A percentile compares a stretch with the other conserved stretches of the same genome.
These are phyloP conservation scores for Cercophora scortea DNA, from an alignment of 495 filamentous ascomycete species.

Conservation along the genomic window DNA sequence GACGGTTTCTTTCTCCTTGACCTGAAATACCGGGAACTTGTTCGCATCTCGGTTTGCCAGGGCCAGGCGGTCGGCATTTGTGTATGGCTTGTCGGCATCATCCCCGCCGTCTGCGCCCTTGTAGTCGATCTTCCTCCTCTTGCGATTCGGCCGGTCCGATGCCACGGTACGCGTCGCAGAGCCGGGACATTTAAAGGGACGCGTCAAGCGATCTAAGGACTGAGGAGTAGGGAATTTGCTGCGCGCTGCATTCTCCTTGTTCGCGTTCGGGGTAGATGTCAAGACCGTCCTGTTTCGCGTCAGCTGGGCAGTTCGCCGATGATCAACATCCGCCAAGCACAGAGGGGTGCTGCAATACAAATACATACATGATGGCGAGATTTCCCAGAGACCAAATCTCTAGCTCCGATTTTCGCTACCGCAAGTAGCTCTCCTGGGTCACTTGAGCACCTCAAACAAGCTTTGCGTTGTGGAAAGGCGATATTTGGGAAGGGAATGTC, in stretches of 20 bases:
- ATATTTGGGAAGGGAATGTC: not conserved
- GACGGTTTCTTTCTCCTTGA: slow-evolving; percentile 75
- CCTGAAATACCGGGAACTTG: slow-evolving; percentile 80
- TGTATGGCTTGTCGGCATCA: slow-evolving; percentile 73
- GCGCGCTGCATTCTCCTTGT: slow-evolving; percentile 23
- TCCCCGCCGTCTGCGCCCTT: slow-evolving; percentile 66
- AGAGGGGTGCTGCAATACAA: too few species aligned
- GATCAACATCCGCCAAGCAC: not conserved
- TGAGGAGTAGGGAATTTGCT: slow-evolving; percentile 35
- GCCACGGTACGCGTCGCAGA: slow-evolving; percentile 60
- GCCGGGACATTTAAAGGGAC: slow-evolving; percentile 91
- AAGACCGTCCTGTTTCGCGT: not conserved
- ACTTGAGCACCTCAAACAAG: not conserved
- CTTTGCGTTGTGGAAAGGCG: not conserved
- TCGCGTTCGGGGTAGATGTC: slow-evolving; percentile 12
- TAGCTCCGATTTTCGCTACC: too few species aligned
- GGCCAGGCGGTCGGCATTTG: slow-evolving; percentile 80
- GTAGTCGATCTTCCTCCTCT: slow-evolving; percentile 86
- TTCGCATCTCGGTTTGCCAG: slow-evolving; percentile 85
- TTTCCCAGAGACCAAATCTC: too few species aligned
- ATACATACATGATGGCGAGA: not conserved
- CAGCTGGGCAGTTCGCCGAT: not conserved
- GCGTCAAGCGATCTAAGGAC: slow-evolving; percentile 61
- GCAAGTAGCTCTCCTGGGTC: too few species aligned
- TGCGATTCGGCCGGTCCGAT: slow-evolving; percentile 78